These are phyloP conservation scores for Acer campestre DNA, from an alignment of 345 rosid species.

Conservation along the genomic window DNA sequence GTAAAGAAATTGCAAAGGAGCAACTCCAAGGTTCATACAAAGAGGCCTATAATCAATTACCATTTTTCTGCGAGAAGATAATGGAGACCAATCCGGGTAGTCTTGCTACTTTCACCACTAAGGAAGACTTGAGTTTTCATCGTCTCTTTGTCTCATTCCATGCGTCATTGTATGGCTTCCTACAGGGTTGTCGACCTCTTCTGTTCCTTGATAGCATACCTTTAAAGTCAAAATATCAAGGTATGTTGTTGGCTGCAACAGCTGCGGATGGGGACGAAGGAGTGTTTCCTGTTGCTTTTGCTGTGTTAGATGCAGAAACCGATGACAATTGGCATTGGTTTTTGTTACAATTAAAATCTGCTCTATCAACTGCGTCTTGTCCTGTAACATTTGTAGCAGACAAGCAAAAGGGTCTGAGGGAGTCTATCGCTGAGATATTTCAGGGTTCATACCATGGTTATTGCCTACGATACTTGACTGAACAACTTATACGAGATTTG, in stretches of 20 bases:
- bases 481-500: constrained; percentile 74
- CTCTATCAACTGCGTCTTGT: constrained; percentile 50
- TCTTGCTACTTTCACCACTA: constrained; percentile 74
- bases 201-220: constrained; percentile 82
- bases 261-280: constrained; percentile 84
- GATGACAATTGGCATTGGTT: constrained; percentile 95
- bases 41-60: constrained; percentile 84
- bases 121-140: constrained; percentile 93
- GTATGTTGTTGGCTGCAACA: constrained; percentile 79
- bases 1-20: constrained; percentile 93
- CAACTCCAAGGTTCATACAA: constrained; percentile 96
- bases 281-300: constrained; percentile 84
- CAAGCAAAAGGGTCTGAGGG: constrained; percentile 72
- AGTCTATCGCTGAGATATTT: constrained; percentile 66
- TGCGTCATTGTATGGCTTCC: constrained; percentile 76
- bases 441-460: constrained; percentile 66
- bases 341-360: constrained; percentile 72
- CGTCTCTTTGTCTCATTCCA: constrained; percentile 87
- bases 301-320: constrained; percentile 80
- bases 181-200: constrained; percentile 86
- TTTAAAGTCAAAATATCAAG: constrained; percentile 91
- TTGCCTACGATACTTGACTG: constrained; percentile 71
- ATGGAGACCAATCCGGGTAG: constrained; percentile 90
- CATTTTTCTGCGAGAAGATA: constrained; percentile 77
- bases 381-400: constrained; percentile 85